These are phyloP conservation scores for Apiosordaria backusii DNA, from an alignment of 495 filamentous ascomycete species.

Conservation along the genomic window DNA sequence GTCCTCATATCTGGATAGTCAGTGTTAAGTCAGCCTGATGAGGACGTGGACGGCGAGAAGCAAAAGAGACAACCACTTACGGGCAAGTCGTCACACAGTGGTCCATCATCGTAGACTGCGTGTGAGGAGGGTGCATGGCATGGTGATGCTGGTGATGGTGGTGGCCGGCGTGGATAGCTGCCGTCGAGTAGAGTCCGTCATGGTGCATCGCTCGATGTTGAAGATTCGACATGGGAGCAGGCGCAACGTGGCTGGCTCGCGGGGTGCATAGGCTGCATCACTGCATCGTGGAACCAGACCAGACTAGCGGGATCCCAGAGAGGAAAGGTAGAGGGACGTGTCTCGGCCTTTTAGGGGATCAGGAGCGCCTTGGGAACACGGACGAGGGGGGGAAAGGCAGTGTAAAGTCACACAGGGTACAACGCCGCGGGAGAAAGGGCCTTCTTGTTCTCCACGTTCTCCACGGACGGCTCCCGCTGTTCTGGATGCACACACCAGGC, in stretches of 20 bases:
- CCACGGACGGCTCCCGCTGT: conserved; percentile 22
- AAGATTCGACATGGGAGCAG: conserved; percentile 34
- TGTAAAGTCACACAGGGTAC: conserved; percentile 12
- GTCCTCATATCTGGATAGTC: conserved; percentile 29
- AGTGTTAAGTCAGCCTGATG: conserved; percentile 13
- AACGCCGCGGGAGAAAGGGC: conserved; percentile 24
- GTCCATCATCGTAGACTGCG: conserved; percentile 27
- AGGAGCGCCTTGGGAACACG: conserved; percentile 17
- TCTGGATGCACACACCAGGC: conserved; percentile 19
- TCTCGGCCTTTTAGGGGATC: conserved; percentile 23
- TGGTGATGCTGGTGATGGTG: conserved; percentile 22
- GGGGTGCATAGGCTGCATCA: conserved; percentile 32
- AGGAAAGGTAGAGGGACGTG: conserved; percentile 21
- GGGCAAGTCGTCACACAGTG: conserved; percentile 25
- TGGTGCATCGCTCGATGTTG: conserved; percentile 33
- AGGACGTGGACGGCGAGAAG: neutral
- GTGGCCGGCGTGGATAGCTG: conserved; percentile 22
- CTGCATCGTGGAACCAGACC: conserved; percentile 36
- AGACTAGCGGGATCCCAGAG: conserved; percentile 28
- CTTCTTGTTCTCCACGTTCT: conserved; percentile 26
- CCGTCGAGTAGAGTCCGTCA: conserved; percentile 25
- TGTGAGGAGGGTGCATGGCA: conserved; percentile 16
- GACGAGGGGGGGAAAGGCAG: neutral
- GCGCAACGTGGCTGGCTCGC: conserved; percentile 31
- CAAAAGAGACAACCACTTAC: conserved; percentile 23